Evolutionary conservation across 306 rosid species (phyloP).

Genomic region (Prunus persica): DNA sequence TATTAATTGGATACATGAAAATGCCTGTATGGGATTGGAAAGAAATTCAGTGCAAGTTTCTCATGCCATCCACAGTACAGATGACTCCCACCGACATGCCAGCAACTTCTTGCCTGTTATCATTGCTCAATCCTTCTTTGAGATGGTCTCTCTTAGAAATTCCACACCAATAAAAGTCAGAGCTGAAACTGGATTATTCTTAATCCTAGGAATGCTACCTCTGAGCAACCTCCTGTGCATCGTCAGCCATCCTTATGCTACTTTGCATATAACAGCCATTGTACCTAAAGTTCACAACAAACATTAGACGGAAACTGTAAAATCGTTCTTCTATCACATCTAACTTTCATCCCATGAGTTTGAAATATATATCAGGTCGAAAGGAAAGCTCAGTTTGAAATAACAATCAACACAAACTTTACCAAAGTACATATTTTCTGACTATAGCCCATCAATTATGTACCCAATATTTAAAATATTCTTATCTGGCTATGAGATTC

Average conservation of each 20-base stretch:
- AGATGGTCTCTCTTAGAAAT: conserved; percentile 64
- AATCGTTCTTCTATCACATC: too few species aligned
- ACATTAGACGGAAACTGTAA: not conserved
- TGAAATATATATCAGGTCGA: too few species aligned
- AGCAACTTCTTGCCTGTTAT: conserved; percentile 35
- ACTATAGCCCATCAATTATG: too few species aligned
- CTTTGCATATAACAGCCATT: conserved; percentile 68
- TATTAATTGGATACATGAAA: not conserved
- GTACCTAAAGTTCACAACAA: conserved; percentile 43
- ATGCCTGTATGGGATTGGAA: not conserved
- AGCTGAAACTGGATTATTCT: conserved; percentile 92
- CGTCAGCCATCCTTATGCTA: conserved; percentile 60
- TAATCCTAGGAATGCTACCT: conserved; percentile 81
- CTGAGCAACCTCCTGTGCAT: conserved; percentile 64
- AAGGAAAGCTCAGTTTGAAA: too few species aligned
- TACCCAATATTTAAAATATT: too few species aligned
- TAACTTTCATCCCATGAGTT: too few species aligned
- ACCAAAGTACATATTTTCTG: too few species aligned
- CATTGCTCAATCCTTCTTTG: conserved; percentile 35
- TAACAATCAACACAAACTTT: too few species aligned
- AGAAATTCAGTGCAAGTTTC: not conserved
- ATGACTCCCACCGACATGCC: conserved; percentile 43
- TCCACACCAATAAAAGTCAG: conserved; percentile 89
- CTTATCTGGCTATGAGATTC: too few species aligned
- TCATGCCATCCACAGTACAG: conserved; percentile 37